phyloP scores from a whole-genome alignment of 768 basidiomycete species.

The Xerocomus potaroensis region DNA sequence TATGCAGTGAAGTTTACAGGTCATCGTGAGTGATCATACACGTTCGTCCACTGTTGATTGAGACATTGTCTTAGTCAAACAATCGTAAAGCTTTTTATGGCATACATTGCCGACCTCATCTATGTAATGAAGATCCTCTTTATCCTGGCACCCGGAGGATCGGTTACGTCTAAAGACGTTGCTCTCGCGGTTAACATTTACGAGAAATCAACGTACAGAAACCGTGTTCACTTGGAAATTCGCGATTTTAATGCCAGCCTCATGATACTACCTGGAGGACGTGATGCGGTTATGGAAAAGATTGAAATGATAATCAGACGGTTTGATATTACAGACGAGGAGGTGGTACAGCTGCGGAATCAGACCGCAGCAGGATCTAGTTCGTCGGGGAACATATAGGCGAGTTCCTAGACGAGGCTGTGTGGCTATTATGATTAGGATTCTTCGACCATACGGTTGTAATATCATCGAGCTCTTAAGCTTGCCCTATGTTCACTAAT shows the following conservation, averaged over 20 bases:
- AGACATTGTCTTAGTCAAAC: too few relatives aligned
- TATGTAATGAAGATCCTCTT: constrained; percentile 5
- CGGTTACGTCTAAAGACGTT: neutral
- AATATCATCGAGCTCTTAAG: too few relatives aligned
- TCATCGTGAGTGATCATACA: neutral
- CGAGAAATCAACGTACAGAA: neutral
- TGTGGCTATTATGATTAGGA: too few relatives aligned
- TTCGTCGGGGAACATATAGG: too few relatives aligned
- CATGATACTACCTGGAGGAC: neutral
- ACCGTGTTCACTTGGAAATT: neutral
- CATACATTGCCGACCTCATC: neutral
- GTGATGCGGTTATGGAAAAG: neutral
- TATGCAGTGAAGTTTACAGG: neutral
- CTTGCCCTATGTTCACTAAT: too few relatives aligned
- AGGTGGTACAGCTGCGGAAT: too few relatives aligned
- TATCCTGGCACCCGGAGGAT: neutral
- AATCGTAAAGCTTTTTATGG: neutral
- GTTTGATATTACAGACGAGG: neutral
- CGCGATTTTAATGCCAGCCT: neutral
- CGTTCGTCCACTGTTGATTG: too few relatives aligned
- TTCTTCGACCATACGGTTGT: too few relatives aligned
- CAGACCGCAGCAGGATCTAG: too few relatives aligned
- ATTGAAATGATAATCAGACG: neutral
- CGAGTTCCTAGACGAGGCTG: too few relatives aligned
- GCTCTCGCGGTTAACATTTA: neutral